These are phyloP conservation scores for Microascus cirrosus DNA, from an alignment of 2,329 filamentous ascomycete genomes.

Conservation along the genomic window DNA sequence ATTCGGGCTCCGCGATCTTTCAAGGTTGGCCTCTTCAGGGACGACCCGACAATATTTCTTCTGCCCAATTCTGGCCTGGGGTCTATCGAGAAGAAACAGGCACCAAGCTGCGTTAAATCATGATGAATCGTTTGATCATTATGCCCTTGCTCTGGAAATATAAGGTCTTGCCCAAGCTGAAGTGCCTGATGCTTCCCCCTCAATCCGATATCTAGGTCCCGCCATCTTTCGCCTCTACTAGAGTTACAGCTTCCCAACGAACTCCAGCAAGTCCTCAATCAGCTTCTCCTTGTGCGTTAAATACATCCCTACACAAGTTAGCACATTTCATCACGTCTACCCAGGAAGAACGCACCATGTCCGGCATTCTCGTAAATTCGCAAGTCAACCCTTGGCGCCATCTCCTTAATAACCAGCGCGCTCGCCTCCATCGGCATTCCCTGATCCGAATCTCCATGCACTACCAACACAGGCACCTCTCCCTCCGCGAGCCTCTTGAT, in stretches of 20 bases:
- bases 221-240: too few species aligned
- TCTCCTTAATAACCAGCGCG: not conserved
- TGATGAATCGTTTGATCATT: too few species aligned
- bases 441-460: slow-evolving; percentile 1
- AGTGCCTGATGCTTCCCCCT: too few species aligned
- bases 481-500: not conserved
- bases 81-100: too few species aligned
- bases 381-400: not conserved
- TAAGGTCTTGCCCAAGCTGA: too few species aligned
- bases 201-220: not conserved
- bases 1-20: too few species aligned
- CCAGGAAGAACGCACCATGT: not conserved
- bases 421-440: slow-evolving; percentile 1
- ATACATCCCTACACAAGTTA: not conserved
- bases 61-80: too few species aligned
- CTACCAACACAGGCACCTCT: not conserved
- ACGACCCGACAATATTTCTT: too few species aligned
- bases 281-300: not conserved
- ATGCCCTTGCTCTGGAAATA: too few species aligned
- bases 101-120: too few species aligned
- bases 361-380: not conserved
- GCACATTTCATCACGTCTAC: not conserved
- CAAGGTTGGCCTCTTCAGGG: too few species aligned
- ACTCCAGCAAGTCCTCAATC: not conserved
- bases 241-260: not conserved